phyloP scores from a whole-genome alignment of 805 yeast genomes.

The Pichia eremophila region DNA sequence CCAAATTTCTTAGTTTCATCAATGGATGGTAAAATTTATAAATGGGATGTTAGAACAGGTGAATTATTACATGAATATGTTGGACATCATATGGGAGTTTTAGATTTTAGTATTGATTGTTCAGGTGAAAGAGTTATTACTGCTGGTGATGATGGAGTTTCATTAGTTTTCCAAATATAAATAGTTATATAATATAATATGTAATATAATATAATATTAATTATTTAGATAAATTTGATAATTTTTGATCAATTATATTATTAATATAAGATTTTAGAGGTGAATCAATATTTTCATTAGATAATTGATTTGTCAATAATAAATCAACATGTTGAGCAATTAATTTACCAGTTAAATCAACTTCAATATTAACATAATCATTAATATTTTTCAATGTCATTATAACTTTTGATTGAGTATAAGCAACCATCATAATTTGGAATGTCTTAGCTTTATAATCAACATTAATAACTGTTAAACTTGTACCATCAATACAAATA shows the following conservation, averaged over 20 bases:
- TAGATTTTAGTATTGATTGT: slow-evolving; percentile 69
- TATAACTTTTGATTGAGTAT: slow-evolving; percentile 76
- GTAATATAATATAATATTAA: no score
- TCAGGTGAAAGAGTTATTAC: slow-evolving; percentile 66
- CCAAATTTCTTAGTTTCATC: slow-evolving; percentile 60
- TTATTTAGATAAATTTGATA: slow-evolving; percentile 11
- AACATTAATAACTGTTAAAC: slow-evolving; percentile 78
- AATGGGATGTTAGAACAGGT: slow-evolving; percentile 87
- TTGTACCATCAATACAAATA: slow-evolving; percentile 86
- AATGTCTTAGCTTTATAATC: slow-evolving; percentile 50
- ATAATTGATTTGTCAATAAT: slow-evolving; percentile 45
- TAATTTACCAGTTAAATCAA: slow-evolving; percentile 87
- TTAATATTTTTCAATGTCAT: slow-evolving; percentile 58
- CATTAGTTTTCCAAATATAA: slow-evolving; percentile 50
- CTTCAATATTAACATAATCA: slow-evolving; percentile 78
- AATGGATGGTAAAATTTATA: slow-evolving; percentile 78
- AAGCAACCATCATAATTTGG: slow-evolving; percentile 83
- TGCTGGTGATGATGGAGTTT: slow-evolving; percentile 96
- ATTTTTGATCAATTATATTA: slow-evolving; percentile 36
- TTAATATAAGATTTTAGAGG: slow-evolving; percentile 42
- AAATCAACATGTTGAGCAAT: slow-evolving; percentile 75
- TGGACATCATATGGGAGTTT: slow-evolving; percentile 91
- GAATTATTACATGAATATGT: slow-evolving; percentile 65
- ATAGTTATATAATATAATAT: not conserved
- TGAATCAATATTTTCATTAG: slow-evolving; percentile 32